A percentile compares a stretch with the other conserved stretches of the same genome.
phyloP scores from a whole-genome alignment of 2,329 filamentous ascomycete genomes.

The Nothophoma quercina region DNA sequence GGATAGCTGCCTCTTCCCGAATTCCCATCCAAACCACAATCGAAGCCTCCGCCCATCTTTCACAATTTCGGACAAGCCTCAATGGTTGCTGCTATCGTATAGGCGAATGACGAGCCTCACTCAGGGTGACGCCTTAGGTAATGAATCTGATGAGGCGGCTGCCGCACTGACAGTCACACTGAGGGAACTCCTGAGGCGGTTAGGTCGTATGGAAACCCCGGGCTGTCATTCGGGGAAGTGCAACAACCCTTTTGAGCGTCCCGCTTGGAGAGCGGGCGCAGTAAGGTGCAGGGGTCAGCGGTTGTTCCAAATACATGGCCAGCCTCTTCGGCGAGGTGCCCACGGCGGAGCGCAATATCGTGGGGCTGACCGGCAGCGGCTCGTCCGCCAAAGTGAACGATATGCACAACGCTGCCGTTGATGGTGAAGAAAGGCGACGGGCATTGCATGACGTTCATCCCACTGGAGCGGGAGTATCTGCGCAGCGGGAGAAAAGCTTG shows the following conservation, averaged over 20 bases:
- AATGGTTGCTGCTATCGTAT: constrained; percentile 6
- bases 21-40: constrained; percentile 16
- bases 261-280: constrained; percentile 10
- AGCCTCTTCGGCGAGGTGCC: constrained; percentile 17
- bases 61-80: constrained; percentile 20
- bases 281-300: constrained; percentile 14
- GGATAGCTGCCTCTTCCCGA: constrained; percentile 32
- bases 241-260: constrained; percentile 8
- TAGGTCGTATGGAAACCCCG: constrained; percentile 30
- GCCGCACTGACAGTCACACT: constrained; percentile 16
- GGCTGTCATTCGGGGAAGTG: constrained; percentile 27
- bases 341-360: constrained; percentile 1
- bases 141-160: constrained; percentile 21
- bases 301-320: constrained; percentile 5
- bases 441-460: constrained; percentile 16
- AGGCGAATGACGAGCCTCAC: constrained; percentile 27
- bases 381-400: not conserved
- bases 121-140: constrained; percentile 26
- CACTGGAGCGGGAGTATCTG: constrained; percentile 16
- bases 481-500: constrained; percentile 7
- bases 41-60: constrained; percentile 19
- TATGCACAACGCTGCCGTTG: not conserved
- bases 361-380: not conserved
- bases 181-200: constrained; percentile 12
- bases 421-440: not conserved